These are phyloP conservation scores for Naematelia encephala DNA, from an alignment of 768 basidiomycete genomes.

Conservation along the genomic window DNA sequence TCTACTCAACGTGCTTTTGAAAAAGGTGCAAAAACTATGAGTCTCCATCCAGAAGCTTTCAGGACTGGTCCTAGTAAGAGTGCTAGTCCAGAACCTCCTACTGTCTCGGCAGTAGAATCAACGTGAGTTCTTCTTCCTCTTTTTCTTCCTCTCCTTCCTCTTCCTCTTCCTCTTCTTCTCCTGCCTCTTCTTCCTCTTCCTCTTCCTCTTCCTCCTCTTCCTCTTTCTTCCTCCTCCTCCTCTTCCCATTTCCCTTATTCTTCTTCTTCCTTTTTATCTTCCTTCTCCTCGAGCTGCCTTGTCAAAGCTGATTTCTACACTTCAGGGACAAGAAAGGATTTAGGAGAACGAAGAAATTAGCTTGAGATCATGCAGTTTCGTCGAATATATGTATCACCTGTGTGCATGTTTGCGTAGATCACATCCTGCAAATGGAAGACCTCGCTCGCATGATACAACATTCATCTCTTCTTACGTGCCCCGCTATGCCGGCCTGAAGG, in stretches of 20 bases:
- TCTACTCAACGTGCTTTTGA: conserved; percentile 36
- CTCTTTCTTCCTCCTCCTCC: background rate
- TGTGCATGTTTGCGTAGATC: background rate
- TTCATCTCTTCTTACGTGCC: conserved; percentile 3
- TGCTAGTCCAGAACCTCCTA: background rate
- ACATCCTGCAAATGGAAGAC: too few species aligned
- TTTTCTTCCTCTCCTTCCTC: background rate
- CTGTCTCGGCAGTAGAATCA: conserved; percentile 7
- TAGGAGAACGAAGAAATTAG: conserved; percentile 39
- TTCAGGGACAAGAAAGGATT: conserved; percentile 40
- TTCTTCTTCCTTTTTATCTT: background rate
- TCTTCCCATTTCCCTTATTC: background rate
- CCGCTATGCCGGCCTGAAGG: background rate
- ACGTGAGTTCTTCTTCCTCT: conserved; percentile 15
- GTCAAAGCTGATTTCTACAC: conserved; percentile 9
- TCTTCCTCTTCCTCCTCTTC: background rate
- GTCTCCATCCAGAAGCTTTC: conserved; percentile 38
- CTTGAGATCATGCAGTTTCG: conserved; percentile 2
- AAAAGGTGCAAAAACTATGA: conserved; percentile 33
- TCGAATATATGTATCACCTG: background rate
- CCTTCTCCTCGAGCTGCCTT: background rate
- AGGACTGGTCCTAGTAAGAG: conserved; percentile 9
- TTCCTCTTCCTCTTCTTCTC: background rate
- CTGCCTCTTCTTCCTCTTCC: background rate
- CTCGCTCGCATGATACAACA: too few species aligned